Evolutionary conservation across 805 yeast genomes (phyloP).

Genomic region (Starmerella stigmatis): DNA sequence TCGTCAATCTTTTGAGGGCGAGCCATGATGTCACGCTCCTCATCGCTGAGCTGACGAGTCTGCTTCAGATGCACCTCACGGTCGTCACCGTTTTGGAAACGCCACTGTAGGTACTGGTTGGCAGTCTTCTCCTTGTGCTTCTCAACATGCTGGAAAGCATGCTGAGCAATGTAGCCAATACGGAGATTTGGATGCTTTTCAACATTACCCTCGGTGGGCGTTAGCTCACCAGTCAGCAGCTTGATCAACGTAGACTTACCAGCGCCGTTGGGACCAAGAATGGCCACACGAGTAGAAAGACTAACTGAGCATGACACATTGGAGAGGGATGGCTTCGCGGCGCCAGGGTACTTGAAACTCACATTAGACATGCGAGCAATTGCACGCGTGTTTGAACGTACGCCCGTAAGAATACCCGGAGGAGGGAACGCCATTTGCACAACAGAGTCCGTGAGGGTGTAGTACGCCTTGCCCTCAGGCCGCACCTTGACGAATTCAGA

Average conservation of each 20-base stretch:
- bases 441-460: slow-evolving; percentile 82
- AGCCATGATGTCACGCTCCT: slow-evolving; percentile 65
- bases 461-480: slow-evolving; percentile 94
- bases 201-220: slow-evolving; percentile 78
- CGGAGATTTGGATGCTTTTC: slow-evolving; percentile 97
- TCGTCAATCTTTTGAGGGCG: slow-evolving; percentile 72
- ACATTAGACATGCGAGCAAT: slow-evolving; percentile 81
- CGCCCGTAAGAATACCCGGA: slow-evolving; percentile 96
- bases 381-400: slow-evolving; percentile 85
- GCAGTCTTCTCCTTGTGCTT: slow-evolving; percentile 97
- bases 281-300: slow-evolving; percentile 91
- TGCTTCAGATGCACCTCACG: slow-evolving; percentile 92
- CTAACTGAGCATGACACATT: slow-evolving; percentile 85
- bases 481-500: slow-evolving; percentile 82
- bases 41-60: slow-evolving; percentile 73
- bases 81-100: slow-evolving; percentile 95
- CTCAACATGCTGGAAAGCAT: slow-evolving; percentile 94
- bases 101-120: slow-evolving; percentile 95
- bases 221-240: slow-evolving; percentile 80
- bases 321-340: slow-evolving; percentile 65
- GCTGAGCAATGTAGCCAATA: slow-evolving; percentile 97
- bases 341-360: slow-evolving; percentile 83
- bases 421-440: slow-evolving; percentile 98
- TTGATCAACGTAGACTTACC: slow-evolving; percentile 95
- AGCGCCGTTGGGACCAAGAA: slow-evolving; percentile 97